Conservation (phyloP, 768 basidiomycete species). For the Crassisporium funariophilum region DNA sequence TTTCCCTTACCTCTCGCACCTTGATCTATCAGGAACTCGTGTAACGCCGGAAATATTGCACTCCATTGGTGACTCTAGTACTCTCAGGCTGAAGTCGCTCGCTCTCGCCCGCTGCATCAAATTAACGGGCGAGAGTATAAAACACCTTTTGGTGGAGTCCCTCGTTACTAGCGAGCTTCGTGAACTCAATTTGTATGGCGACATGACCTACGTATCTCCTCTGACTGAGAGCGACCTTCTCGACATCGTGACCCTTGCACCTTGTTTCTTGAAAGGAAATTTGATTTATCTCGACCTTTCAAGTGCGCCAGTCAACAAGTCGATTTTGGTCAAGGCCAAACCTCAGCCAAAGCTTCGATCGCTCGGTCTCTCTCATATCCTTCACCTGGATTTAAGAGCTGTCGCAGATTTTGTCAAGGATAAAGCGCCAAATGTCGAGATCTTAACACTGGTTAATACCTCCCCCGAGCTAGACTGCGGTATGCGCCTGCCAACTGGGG, state of each 20-base stretch:
- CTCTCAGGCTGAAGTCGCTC: slow-evolving; percentile 73
- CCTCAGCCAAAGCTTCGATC: slow-evolving; percentile 79
- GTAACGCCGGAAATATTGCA: slow-evolving; percentile 74
- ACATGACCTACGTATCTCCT: slow-evolving; percentile 78
- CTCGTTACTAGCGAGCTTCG: slow-evolving; percentile 60
- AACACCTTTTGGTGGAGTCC: slow-evolving; percentile 69
- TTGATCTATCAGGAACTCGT: slow-evolving; percentile 92
- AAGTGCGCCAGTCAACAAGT: slow-evolving; percentile 69
- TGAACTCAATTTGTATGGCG: slow-evolving; percentile 90
- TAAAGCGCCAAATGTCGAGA: slow-evolving; percentile 78
- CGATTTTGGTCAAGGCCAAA: slow-evolving; percentile 54
- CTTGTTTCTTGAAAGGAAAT: slow-evolving; percentile 74
- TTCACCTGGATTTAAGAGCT: slow-evolving; percentile 61
- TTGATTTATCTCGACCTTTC: slow-evolving; percentile 91
- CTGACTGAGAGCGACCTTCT: slow-evolving; percentile 66
- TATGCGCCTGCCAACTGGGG: slow-evolving; percentile 36
- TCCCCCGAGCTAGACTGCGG: slow-evolving; percentile 74
- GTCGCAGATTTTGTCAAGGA: slow-evolving; percentile 68
- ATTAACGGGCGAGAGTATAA: slow-evolving; percentile 78
- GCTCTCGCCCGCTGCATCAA: slow-evolving; percentile 86
- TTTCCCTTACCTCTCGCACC: slow-evolving; percentile 84
- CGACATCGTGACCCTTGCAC: slow-evolving; percentile 70
- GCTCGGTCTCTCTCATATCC: slow-evolving; percentile 87
- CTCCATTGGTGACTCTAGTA: slow-evolving; percentile 60
- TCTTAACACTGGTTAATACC: slow-evolving; percentile 79